Conservation (phyloP, 352 stramenopile genomes). For the Phytophthora tentaculata region DNA sequence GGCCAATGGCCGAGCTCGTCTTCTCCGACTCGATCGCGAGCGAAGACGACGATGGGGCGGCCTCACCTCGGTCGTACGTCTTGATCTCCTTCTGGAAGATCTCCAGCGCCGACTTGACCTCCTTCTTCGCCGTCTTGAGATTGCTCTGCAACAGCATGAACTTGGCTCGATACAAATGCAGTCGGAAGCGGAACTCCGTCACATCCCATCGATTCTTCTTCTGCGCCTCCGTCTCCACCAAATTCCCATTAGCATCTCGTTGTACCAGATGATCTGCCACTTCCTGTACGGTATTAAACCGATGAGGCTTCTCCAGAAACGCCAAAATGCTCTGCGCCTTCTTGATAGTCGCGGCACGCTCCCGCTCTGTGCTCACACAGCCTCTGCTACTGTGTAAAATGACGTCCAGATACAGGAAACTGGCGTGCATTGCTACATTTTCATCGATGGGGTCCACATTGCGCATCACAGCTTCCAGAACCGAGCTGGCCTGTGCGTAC, state of each 20-base stretch:
- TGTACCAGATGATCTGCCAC: conserved; percentile 45
- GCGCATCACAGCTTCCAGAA: conserved; percentile 88
- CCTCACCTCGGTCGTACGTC: conserved; percentile 31
- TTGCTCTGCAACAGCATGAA: conserved; percentile 89
- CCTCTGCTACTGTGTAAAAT: conserved; percentile 90
- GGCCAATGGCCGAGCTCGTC: conserved; percentile 74
- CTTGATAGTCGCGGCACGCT: conserved; percentile 71
- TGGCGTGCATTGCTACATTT: conserved; percentile 92
- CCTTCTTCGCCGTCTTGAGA: conserved; percentile 91
- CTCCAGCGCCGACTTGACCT: conserved; percentile 92
- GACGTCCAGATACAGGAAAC: conserved; percentile 93
- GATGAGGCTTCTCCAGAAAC: conserved; percentile 91
- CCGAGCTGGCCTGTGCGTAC: conserved; percentile 84
- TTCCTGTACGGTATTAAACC: conserved; percentile 83
- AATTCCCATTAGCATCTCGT: conserved; percentile 41
- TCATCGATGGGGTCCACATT: conserved; percentile 93
- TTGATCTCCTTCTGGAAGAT: conserved; percentile 94
- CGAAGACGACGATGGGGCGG: conserved; percentile 16
- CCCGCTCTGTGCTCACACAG: conserved; percentile 82
- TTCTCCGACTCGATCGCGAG: conserved; percentile 64
- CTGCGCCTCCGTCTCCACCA: conserved; percentile 55
- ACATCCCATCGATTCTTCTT: conserved; percentile 69
- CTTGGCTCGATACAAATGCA: conserved; percentile 94
- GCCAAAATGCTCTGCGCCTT: conserved; percentile 88
- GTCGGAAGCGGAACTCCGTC: conserved; percentile 90